Percentiles rank a stretch among this genome's conserved stretches.
These are phyloP conservation scores for Myochromella boudieri DNA, from an alignment of 768 basidiomycete species.

Conservation along the genomic window DNA sequence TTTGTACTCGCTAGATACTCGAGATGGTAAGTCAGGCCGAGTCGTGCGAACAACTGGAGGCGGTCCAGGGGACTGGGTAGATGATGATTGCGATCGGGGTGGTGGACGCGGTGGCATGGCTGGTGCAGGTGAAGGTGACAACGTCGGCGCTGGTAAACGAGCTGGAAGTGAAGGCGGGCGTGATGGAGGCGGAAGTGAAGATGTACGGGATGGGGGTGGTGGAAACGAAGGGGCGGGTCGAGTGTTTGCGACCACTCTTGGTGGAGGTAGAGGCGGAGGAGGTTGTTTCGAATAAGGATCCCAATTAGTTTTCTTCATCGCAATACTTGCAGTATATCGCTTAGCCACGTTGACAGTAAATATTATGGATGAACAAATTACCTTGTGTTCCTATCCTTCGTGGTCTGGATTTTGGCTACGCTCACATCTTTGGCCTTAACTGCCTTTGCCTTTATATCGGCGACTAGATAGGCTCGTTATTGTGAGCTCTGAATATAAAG, in stretches of 20 bases:
- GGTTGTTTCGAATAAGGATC: constrained; percentile 56
- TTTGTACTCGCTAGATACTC: constrained; percentile 5
- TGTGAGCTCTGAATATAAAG: constrained; percentile 7
- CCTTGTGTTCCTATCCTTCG: constrained; percentile 58
- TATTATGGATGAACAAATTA: constrained; percentile 16
- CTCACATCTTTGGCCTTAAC: constrained; percentile 57
- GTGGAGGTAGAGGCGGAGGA: constrained; percentile 49
- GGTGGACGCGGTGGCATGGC: constrained; percentile 12
- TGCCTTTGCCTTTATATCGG: constrained; percentile 68
- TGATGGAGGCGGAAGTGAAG: constrained; percentile 9
- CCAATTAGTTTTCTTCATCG: constrained; percentile 65
- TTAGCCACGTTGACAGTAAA: neutral
- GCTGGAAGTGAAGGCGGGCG: constrained; percentile 13
- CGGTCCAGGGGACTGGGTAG: constrained; percentile 25
- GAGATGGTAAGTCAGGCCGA: constrained; percentile 24
- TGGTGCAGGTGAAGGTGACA: constrained; percentile 14
- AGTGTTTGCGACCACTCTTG: constrained; percentile 30
- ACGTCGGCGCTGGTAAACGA: constrained; percentile 15
- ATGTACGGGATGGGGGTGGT: constrained; percentile 18
- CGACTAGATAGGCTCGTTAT: constrained; percentile 36
- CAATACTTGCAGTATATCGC: constrained; percentile 35
- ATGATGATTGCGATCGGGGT: constrained; percentile 4
- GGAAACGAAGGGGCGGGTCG: constrained; percentile 25
- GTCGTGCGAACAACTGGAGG: constrained; percentile 33
- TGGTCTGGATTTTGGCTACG: constrained; percentile 49